A percentile compares a stretch with the other conserved stretches of the same genome.
phyloP scores from a whole-genome alignment of 2,329 filamentous ascomycete genomes.

The Botrytis deweyae region DNA sequence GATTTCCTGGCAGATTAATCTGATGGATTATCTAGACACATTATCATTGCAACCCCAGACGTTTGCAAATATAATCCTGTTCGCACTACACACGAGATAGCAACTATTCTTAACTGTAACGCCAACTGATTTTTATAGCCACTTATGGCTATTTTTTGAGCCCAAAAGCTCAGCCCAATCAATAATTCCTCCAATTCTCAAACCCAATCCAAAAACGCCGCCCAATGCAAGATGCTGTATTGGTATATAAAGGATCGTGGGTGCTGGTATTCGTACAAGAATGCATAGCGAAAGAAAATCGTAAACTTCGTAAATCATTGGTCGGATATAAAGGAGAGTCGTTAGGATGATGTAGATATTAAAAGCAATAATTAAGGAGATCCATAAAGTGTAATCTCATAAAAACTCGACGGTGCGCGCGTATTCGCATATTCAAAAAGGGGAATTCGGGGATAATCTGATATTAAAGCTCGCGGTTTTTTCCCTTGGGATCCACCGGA shows the following conservation, averaged over 20 bases:
- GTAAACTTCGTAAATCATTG: conserved; percentile 35
- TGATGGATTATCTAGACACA: conserved; percentile 9
- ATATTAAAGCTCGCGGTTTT: conserved; percentile 37
- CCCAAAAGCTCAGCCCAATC: conserved; percentile 17
- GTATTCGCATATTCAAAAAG: conserved; percentile 27
- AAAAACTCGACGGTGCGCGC: conserved; percentile 2
- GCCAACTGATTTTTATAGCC: conserved; percentile 20
- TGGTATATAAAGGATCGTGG: conserved; percentile 31
- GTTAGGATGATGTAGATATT: conserved; percentile 24
- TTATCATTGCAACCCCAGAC: conserved; percentile 11
- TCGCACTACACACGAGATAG: conserved; percentile 14
- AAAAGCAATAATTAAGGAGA: conserved; percentile 30
- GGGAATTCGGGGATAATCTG: conserved; percentile 13
- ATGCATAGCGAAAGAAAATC: conserved; percentile 35
- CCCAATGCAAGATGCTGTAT: conserved; percentile 34
- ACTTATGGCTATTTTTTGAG: conserved; percentile 17
- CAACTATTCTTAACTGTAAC: conserved; percentile 23
- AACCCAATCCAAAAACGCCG: conserved; percentile 28
- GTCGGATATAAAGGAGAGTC: conserved; percentile 30
- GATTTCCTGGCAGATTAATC: conserved; percentile 10
- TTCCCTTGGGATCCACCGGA: conserved; percentile 36
- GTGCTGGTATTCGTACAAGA: conserved; percentile 39
- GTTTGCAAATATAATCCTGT: conserved; percentile 10
- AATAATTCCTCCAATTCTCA: conserved; percentile 24
- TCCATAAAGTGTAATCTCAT: conserved; percentile 19